Evolutionary conservation across 1,139 yeast genomes (phyloP).

Genomic region (Suhomyces choctaworum): DNA sequence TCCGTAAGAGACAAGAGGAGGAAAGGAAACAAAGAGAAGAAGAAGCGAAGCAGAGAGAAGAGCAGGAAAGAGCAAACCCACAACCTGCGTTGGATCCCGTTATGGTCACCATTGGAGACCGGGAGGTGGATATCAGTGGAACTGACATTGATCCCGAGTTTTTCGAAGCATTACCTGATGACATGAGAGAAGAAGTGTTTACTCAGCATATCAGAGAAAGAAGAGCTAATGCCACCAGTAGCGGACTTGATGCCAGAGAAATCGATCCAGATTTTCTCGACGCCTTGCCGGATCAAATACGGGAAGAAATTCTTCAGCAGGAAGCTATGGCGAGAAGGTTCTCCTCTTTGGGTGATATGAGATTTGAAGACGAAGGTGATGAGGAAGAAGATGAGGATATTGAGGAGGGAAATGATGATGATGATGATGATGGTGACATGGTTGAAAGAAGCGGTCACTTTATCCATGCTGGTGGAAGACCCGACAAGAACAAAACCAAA

Average conservation of each 20-base stretch:
- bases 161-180: slow-evolving; percentile 87
- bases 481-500: slow-evolving; percentile 11
- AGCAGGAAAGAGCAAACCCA: slow-evolving; percentile 20
- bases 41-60: slow-evolving; percentile 39
- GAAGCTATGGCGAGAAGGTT: slow-evolving; percentile 54
- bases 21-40: slow-evolving; percentile 34
- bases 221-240: slow-evolving; percentile 51
- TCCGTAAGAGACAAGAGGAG: slow-evolving; percentile 33
- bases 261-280: slow-evolving; percentile 80
- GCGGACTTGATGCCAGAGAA: slow-evolving; percentile 54
- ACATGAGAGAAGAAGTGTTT: slow-evolving; percentile 89
- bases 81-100: slow-evolving; percentile 45
- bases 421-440: slow-evolving; percentile 14
- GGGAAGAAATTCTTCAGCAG: slow-evolving; percentile 73
- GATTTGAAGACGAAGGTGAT: slow-evolving; percentile 24
- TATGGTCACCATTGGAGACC: slow-evolving; percentile 72
- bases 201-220: slow-evolving; percentile 80
- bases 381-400: slow-evolving; percentile 31
- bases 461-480: background rate
- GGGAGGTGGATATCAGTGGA: slow-evolving; percentile 82
- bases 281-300: slow-evolving; percentile 73
- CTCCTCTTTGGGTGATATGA: slow-evolving; percentile 27
- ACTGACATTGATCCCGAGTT: slow-evolving; percentile 93
- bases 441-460: background rate
- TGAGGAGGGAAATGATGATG: slow-evolving; percentile 20